Evolutionary conservation across 2,329 filamentous ascomycete species (phyloP).

Genomic region (Colletotrichum gigasporum): DNA sequence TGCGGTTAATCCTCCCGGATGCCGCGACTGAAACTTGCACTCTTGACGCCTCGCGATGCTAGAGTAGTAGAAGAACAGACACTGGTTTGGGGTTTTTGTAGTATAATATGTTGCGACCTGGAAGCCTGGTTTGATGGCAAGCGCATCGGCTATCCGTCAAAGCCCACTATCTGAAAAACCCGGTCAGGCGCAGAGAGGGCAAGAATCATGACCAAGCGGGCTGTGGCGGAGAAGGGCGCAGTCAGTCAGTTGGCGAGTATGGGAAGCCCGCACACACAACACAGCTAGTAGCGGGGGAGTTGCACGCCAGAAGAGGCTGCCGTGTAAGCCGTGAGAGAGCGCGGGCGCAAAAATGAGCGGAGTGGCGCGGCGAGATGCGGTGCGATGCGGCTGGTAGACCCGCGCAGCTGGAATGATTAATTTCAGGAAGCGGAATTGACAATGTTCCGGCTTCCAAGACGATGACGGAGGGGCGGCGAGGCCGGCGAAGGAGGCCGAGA

Average conservation of each 20-base stretch:
- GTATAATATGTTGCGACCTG: neutral
- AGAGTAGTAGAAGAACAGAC: neutral
- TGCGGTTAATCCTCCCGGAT: slow-evolving; percentile 21
- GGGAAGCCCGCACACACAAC: neutral
- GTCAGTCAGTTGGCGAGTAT: slow-evolving; percentile 4
- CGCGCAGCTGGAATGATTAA: slow-evolving; percentile 21
- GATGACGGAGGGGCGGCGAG: neutral
- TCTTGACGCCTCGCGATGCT: slow-evolving; percentile 18
- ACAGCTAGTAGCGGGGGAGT: neutral
- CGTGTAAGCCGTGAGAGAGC: slow-evolving; percentile 26
- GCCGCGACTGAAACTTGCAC: slow-evolving; percentile 19
- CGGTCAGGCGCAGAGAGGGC: slow-evolving; percentile 19
- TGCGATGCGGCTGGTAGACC: neutral
- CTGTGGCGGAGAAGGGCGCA: slow-evolving; percentile 7
- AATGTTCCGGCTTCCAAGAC: slow-evolving; percentile 1
- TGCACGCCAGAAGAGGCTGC: neutral
- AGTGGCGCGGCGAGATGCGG: neutral
- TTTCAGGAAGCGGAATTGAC: slow-evolving; percentile 13
- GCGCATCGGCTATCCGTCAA: slow-evolving; percentile 14
- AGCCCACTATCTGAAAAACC: slow-evolving; percentile 10
- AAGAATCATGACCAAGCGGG: slow-evolving; percentile 29
- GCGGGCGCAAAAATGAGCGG: neutral
- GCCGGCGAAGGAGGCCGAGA: neutral
- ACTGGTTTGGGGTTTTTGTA: neutral
- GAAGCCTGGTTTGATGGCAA: neutral